Conservation (phyloP, 176 grass and related monocot genomes). For the Rhipidocladum racemiflorum region DNA sequence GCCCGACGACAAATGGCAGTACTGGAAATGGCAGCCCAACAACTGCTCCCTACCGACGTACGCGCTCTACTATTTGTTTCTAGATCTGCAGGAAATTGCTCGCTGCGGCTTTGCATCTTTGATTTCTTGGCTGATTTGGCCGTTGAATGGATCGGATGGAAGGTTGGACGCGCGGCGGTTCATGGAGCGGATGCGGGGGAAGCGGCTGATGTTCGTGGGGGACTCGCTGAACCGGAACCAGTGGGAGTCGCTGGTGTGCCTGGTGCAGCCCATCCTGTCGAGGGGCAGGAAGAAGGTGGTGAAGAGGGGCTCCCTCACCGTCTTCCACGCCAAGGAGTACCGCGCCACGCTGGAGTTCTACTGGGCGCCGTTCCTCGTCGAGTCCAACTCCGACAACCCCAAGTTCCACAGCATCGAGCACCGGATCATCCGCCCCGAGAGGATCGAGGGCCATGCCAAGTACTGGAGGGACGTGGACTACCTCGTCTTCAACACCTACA, state of each 20-base stretch:
- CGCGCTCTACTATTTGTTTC: not conserved
- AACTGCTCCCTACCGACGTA: slow-evolving; percentile 70
- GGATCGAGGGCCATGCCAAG: slow-evolving; percentile 57
- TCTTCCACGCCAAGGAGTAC: slow-evolving; percentile 82
- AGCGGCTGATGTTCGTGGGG: slow-evolving; percentile 83
- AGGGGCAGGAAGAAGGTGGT: slow-evolving; percentile 44
- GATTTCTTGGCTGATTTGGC: not conserved
- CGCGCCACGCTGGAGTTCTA: slow-evolving; percentile 88
- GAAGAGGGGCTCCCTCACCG: slow-evolving; percentile 34
- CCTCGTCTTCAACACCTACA: slow-evolving; percentile 98
- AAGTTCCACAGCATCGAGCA: slow-evolving; percentile 54
- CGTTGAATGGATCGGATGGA: not conserved
- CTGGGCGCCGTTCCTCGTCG: slow-evolving; percentile 91
- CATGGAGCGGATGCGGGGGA: slow-evolving; percentile 70
- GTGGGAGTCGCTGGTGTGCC: slow-evolving; percentile 87
- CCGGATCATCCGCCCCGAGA: slow-evolving; percentile 55
- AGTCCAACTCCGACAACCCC: slow-evolving; percentile 91
- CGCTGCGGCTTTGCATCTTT: too few relatives aligned
- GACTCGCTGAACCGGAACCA: slow-evolving; percentile 97
- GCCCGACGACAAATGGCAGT: slow-evolving; percentile 56
- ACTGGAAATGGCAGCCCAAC: slow-evolving; percentile 75
- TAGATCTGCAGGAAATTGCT: slow-evolving; percentile 22
- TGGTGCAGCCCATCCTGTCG: slow-evolving; percentile 58
- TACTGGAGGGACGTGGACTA: slow-evolving; percentile 80
- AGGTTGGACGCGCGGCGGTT: slow-evolving; percentile 83